These are phyloP conservation scores for Cutaneotrichosporon sp. DNA, from an alignment of 1,284 basidiomycete species.

Conservation along the genomic window DNA sequence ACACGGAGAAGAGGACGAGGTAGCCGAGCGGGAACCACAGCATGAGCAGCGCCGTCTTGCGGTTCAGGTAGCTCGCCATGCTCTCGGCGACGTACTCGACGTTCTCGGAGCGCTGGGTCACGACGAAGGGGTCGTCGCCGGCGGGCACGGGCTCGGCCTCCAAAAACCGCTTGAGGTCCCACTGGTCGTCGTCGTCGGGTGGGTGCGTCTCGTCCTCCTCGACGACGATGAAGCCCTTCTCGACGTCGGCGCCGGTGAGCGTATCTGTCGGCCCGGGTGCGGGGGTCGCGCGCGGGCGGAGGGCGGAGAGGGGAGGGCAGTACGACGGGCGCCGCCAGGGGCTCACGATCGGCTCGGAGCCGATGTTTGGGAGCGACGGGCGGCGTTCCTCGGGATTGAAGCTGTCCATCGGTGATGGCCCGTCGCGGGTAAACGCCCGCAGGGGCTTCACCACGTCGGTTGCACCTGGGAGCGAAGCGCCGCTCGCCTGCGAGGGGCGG, in stretches of 20 bases:
- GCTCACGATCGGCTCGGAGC: neutral
- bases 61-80: constrained; percentile 53
- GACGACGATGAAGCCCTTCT: constrained; percentile 14
- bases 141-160: constrained; percentile 27
- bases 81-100: constrained; percentile 50
- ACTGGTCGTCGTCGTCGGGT: constrained; percentile 35
- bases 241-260: constrained; percentile 8
- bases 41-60: constrained; percentile 54
- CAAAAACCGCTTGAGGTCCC: constrained; percentile 47
- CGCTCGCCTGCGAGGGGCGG: neutral
- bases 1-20: constrained; percentile 53
- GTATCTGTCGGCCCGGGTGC: neutral
- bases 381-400: constrained; percentile 6
- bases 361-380: constrained; percentile 1
- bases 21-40: constrained; percentile 54
- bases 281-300: neutral
- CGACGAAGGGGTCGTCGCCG: constrained; percentile 29
- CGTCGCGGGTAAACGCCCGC: neutral
- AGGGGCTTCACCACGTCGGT: neutral
- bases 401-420: neutral
- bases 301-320: neutral
- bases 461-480: neutral
- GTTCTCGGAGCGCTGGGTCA: constrained; percentile 30
- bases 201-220: constrained; percentile 14
- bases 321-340: neutral